Base-by-base conservation (phyloP, 2,329 filamentous ascomycete species). In the Calonectria henricotiae region DNA sequence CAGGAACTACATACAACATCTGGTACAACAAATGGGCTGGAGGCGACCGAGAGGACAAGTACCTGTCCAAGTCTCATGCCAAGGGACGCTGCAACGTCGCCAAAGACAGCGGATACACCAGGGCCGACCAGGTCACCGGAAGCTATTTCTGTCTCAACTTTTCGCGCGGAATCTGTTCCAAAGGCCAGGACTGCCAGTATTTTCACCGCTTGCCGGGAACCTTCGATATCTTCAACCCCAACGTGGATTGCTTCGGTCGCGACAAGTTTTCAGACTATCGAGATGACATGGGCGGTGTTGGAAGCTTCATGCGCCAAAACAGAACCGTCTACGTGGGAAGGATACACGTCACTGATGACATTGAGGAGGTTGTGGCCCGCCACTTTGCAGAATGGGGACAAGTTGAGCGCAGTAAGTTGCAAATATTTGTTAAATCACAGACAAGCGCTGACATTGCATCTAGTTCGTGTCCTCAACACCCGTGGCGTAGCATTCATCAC, bases 21-120 rank as follows among this genome's bases (percentile, higher is more conserved):
- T 98, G 95, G 96, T 98, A 98, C 85, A 98, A 98, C 86, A 98
- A 98, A 84, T 98, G 96, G 95, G 93, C 92, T 0, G 96, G 96
- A 75, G 96, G 96, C 79, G 96, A 99, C 83, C 90, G 95, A 71
- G 96, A 98, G 80, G 95, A 97, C 85, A 94, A 95, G 77, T 95
- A 96, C 79, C 89, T 95, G 4, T 94, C 93, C 41, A 92, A 98
- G 80, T 93, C 92, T 25, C 89, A 92, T 15, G 96, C 96, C 4
- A 91, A 93, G 74, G 93, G 92, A 2, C 93, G 97, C 66, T 98
- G 96, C 86, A 96, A 95, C 80, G 86, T 99, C 71, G 92, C 92
- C 1, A 90, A 88, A 71, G 96, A 96, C 80, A 90, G 88, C 67
- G 94, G 94, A 47, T 96, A 92, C 80, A 96, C 94, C 2, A 90